Evolutionary conservation across 768 basidiomycete genomes (phyloP), one percentile per base, ranked within the genome.

Genomic region (Strobilomyces confusus): DNA sequence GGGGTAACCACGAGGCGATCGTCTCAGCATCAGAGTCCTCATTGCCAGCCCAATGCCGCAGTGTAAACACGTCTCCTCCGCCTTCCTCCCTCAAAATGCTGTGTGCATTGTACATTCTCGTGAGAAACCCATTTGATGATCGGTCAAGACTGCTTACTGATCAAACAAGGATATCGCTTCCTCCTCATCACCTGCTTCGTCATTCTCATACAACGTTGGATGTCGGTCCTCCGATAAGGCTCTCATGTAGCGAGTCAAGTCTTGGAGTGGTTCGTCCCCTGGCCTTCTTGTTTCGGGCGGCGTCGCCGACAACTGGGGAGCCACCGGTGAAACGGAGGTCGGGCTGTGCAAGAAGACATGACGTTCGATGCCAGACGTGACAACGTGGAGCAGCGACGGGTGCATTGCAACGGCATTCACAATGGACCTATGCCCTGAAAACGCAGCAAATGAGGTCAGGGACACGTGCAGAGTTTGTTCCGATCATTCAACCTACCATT

Each of bases 351-450:
- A 67, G 19, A 83, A 61, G 23, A 90, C 76, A 55, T 81, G 75
- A 23, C 80, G 81, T 66, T 93, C 91, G 20, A 92, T 79, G 3
- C 90, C 91, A 5, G 84, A 75, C 5, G 89, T 89, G 33, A 80
- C 77, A 29, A 89, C 72, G 50, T 84, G 77, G 4, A 86, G 78
- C 38, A 85, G 73, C 20, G 79, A 73, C 2, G 91, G 90, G 63
- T 92, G 91, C 52, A 90, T 81, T 23, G 87, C 68, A 3, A 80
- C 74, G 0, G 82, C 80, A 63, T 92, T 93, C 42, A 92, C 82
- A 48, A 93, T 89, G 2, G 89, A 89, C 37, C 78, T 72, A 64
- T 92, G 89, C 5, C 88, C 87, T 83, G 49, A 44, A 11, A 46
- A 41, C 25, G 43, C 52, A 50, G 33, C 26, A 49, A 54, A 49